Conservation (phyloP, 352 stramenopile genomes). For the Pythium monospermum region DNA sequence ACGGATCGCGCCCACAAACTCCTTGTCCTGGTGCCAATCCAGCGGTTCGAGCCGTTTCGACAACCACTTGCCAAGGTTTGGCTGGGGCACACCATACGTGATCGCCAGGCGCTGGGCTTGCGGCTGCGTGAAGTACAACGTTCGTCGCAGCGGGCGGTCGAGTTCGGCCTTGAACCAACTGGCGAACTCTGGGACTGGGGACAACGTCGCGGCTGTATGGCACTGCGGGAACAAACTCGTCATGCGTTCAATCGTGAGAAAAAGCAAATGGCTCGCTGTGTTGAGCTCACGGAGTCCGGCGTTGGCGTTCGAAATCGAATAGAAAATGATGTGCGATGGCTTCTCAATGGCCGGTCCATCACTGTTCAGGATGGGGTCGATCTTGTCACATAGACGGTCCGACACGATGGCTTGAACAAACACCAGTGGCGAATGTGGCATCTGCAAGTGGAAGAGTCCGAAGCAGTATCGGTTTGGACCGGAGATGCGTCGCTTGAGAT, state of each 20-base stretch:
- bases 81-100: slow-evolving; percentile 54
- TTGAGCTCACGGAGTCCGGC: slow-evolving; percentile 73
- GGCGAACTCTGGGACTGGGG: slow-evolving; percentile 69
- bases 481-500: slow-evolving; percentile 55
- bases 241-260: slow-evolving; percentile 79
- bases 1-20: slow-evolving; percentile 41
- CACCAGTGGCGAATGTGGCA: slow-evolving; percentile 60
- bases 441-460: slow-evolving; percentile 80
- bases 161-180: slow-evolving; percentile 63
- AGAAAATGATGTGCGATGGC: slow-evolving; percentile 82
- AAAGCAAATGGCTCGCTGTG: slow-evolving; percentile 76
- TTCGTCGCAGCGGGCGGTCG: slow-evolving; percentile 20
- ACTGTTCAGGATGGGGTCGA: slow-evolving; percentile 56
- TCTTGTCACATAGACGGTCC: slow-evolving; percentile 59
- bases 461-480: slow-evolving; percentile 73
- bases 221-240: slow-evolving; percentile 54
- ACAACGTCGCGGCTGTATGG: slow-evolving; percentile 68
- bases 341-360: slow-evolving; percentile 35
- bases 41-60: slow-evolving; percentile 43
- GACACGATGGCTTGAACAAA: slow-evolving; percentile 75
- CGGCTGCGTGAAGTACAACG: slow-evolving; percentile 44
- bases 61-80: slow-evolving; percentile 64
- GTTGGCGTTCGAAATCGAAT: slow-evolving; percentile 82
- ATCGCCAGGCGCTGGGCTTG: slow-evolving; percentile 46
- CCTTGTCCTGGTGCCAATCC: slow-evolving; percentile 43